Percentiles rank a stretch among this genome's conserved stretches.
These are phyloP conservation scores for Cudoniella acicularis DNA, from an alignment of 495 filamentous ascomycete genomes.

Conservation along the genomic window DNA sequence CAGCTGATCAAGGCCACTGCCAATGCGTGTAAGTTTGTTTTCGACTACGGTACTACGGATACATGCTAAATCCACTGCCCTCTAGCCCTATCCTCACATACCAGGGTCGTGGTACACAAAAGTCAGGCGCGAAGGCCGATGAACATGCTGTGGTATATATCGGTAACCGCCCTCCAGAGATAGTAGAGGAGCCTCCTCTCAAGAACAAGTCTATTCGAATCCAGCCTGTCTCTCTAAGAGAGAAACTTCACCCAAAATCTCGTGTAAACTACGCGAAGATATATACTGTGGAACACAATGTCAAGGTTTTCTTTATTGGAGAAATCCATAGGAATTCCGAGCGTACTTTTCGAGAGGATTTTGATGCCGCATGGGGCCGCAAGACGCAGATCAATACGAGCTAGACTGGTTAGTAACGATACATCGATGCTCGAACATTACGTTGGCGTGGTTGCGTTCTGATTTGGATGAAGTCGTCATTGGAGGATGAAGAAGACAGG, in stretches of 20 bases:
- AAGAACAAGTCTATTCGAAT: constrained; percentile 7
- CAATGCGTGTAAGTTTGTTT: constrained; percentile 15
- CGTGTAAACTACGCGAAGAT: constrained; percentile 21
- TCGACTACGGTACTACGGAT: too few species aligned
- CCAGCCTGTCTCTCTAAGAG: constrained; percentile 1
- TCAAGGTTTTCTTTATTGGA: constrained; percentile 19
- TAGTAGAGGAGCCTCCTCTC: not conserved
- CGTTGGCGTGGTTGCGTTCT: not conserved
- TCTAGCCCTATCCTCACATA: constrained; percentile 19
- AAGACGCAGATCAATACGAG: not conserved
- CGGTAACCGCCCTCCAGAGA: not conserved
- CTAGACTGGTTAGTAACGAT: too few species aligned
- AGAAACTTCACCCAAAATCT: constrained; percentile 13
- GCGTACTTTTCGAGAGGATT: not conserved
- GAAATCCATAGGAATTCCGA: not conserved
- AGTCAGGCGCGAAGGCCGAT: constrained; percentile 5
- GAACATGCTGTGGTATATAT: constrained; percentile 15
- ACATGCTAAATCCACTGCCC: not conserved
- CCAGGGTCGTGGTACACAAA: constrained; percentile 3
- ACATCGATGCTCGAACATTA: not conserved
- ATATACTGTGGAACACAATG: constrained; percentile 23
- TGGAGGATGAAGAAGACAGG: not conserved
- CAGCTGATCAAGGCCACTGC: not conserved
- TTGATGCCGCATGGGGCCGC: constrained; percentile 13
- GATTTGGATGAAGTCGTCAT: not conserved